Percentiles rank a stretch among this genome's conserved stretches.
Evolutionary conservation across 73 alveolate genomes (phyloP).

Genomic region (Effrenium voratum): DNA sequence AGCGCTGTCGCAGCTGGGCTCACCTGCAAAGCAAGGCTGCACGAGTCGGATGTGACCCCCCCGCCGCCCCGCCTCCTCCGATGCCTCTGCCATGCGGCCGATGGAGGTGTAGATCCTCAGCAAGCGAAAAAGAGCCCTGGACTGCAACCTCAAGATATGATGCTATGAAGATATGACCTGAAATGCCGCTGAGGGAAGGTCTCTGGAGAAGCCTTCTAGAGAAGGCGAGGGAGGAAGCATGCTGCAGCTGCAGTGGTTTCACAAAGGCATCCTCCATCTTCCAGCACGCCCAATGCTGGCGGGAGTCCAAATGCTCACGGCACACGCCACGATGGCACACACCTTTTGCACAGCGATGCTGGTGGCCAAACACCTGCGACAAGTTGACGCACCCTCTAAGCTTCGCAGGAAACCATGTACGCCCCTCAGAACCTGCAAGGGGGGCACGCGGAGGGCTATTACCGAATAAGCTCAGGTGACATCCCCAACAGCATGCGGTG

Average conservation of each 20-base stretch:
- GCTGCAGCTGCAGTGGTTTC: no score
- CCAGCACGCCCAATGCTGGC: background rate
- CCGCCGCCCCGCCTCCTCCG: no score
- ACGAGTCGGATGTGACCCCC: no score
- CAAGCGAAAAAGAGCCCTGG: no score
- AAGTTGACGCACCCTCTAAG: background rate
- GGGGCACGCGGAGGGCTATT: background rate
- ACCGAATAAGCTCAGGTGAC: background rate
- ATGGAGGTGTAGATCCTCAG: slow-evolving; percentile 56
- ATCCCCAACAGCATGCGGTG: background rate
- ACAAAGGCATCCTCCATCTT: background rate
- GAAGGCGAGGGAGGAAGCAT: no score
- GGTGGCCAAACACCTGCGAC: slow-evolving; percentile 42
- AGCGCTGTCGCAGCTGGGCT: no score
- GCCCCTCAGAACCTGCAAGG: background rate
- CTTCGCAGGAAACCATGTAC: background rate
- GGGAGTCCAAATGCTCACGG: slow-evolving; percentile 52
- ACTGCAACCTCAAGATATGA: no score
- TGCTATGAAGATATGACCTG: no score
- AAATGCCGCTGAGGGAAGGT: no score
- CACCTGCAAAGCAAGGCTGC: no score
- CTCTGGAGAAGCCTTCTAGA: no score
- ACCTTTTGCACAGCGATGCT: slow-evolving; percentile 52
- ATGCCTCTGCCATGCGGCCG: no score
- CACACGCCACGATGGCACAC: slow-evolving; percentile 33